Evolutionary conservation across 805 yeast species (phyloP).

Genomic region (Naumovozyma dairenensis): DNA sequence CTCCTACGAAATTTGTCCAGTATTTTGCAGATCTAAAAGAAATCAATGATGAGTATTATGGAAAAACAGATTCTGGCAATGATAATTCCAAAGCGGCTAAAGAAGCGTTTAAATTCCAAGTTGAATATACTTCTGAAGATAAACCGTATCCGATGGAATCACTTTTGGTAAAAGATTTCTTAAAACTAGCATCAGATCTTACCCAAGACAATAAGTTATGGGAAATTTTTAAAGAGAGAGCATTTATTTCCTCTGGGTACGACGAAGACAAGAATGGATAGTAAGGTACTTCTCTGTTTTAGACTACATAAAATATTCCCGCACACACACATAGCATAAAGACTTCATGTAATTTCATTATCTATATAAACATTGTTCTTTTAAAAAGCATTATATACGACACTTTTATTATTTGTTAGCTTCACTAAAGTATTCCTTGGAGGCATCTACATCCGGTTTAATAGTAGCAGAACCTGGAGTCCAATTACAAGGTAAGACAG

Average conservation of each 20-base stretch:
- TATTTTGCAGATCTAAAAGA: constrained; percentile 56
- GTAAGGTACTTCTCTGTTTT: too few species aligned
- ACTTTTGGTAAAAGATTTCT: constrained; percentile 53
- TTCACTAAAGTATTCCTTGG: constrained; percentile 70
- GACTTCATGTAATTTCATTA: too few species aligned
- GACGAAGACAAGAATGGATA: constrained; percentile 30
- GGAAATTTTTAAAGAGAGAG: constrained; percentile 45
- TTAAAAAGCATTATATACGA: too few species aligned
- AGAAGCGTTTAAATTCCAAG: constrained; percentile 44
- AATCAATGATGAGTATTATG: constrained; percentile 35
- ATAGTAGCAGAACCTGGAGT: constrained; percentile 88
- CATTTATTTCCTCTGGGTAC: constrained; percentile 59
- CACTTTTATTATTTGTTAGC: constrained; percentile 36
- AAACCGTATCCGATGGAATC: constrained; percentile 43
- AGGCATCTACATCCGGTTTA: constrained; percentile 67
- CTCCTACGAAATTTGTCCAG: constrained; percentile 66
- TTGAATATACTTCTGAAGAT: constrained; percentile 64
- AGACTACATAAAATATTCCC: too few species aligned
- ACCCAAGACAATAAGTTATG: constrained; percentile 46
- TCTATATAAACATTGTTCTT: neutral
- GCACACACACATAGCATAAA: too few species aligned
- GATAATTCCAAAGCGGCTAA: constrained; percentile 42
- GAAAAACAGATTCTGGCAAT: constrained; percentile 46
- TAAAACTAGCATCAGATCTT: constrained; percentile 44
- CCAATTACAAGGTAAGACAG: constrained; percentile 99